Base-by-base conservation (phyloP, 1,284 basidiomycete species). In the Golubevia pallescens region DNA sequence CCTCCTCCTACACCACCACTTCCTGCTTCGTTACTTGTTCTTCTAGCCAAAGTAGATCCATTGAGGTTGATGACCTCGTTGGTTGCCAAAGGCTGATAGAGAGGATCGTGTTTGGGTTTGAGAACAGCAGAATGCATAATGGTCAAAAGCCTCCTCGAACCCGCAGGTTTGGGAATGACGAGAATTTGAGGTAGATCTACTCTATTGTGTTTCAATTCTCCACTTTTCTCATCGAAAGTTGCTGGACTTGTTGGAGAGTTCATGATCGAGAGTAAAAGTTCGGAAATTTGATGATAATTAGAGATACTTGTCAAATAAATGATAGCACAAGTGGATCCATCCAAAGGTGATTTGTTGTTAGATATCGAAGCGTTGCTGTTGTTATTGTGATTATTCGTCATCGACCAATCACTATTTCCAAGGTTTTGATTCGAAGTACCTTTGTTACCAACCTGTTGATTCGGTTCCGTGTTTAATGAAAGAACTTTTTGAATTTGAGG, bases 71-170 rank as follows among this genome's bases (percentile, higher is more conserved):
- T 28, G 28, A 28, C 28, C 28, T 28, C 28, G 28, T 28, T 28
- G 28, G 91, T 89, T 6, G 90, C 88, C n/a, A 92, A 88, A 0
- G 93, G 92, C n/a, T n/a, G n/a, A n/a, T n/a, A 3, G 92, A 93
- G 0, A 91, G 89, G 16, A 80, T 67, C 0, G 75, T 63, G 21
- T n/a, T n/a, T n/a, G n/a, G 77, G 73, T 38, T 78, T 78, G 58
- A 71, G 62, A 24, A 73, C 61, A 1, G 75, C 72, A 5, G 71
- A 56, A 23, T 77, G 67, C 42, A 78, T 60, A 1, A 74, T 72
- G 21, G 77, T 77, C 20, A 78, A 57, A 19, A 76, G 68, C 13
- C 77, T 59, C 38, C 74, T 65, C 16, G 63, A 32, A 13, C 77
- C 73, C 1, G 71, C 68, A 14, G 77, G 77, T 64, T 78, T 76